Evolutionary conservation across 768 basidiomycete genomes (phyloP).

Genomic region (Infundibulicybe gibba): DNA sequence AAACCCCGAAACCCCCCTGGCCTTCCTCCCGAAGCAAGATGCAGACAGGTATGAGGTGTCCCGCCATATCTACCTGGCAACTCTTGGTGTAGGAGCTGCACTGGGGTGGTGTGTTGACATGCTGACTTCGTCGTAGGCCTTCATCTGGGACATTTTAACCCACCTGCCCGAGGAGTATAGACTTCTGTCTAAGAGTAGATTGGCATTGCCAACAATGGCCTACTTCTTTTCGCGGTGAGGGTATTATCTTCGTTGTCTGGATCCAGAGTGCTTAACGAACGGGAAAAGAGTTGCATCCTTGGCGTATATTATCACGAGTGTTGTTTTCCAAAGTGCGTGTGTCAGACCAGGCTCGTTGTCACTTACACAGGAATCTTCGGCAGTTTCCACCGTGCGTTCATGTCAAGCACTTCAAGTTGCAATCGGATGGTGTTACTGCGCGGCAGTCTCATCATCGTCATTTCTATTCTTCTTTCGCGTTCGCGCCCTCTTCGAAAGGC

Average conservation of each 20-base stretch:
- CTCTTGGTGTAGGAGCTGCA: slow-evolving; percentile 7
- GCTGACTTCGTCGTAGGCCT: slow-evolving; percentile 10
- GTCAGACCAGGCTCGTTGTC: background rate
- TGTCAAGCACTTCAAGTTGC: slow-evolving; percentile 18
- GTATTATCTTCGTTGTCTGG: background rate
- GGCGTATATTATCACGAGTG: slow-evolving; percentile 7
- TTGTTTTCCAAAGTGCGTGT: slow-evolving; percentile 21
- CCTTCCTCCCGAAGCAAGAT: slow-evolving; percentile 19
- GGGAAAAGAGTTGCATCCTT: no score
- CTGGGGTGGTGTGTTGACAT: background rate
- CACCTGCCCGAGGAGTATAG: slow-evolving; percentile 22
- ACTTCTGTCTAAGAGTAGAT: slow-evolving; percentile 12
- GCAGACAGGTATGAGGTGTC: slow-evolving; percentile 22
- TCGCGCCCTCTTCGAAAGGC: slow-evolving; percentile 23
- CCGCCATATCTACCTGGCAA: slow-evolving; percentile 21
- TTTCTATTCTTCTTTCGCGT: slow-evolving; percentile 29
- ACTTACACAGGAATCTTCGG: background rate
- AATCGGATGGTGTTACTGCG: slow-evolving; percentile 16
- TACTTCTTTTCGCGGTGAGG: slow-evolving; percentile 29
- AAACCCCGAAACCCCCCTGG: slow-evolving; percentile 28
- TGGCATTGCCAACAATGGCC: slow-evolving; percentile 13
- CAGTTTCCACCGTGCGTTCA: slow-evolving; percentile 12
- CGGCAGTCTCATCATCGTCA: slow-evolving; percentile 18
- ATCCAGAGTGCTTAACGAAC: no score
- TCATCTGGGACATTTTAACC: slow-evolving; percentile 27